These are phyloP conservation scores for Nakazawaea ishiwadae DNA, from an alignment of 805 yeast species.

Conservation along the genomic window DNA sequence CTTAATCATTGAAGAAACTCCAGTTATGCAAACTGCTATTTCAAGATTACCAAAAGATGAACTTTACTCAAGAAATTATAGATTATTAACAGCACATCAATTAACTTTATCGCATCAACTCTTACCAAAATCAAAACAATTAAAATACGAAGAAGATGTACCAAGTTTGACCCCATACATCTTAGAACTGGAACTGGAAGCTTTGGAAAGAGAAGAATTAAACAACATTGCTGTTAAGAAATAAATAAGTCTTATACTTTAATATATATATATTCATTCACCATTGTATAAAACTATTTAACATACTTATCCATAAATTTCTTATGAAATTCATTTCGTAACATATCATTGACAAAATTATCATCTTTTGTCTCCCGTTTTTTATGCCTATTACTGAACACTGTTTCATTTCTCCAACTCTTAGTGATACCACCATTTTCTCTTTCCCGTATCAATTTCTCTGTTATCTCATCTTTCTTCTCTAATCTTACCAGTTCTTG, in stretches of 20 bases:
- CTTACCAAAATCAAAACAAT: conserved; percentile 74
- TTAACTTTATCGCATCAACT: conserved; percentile 77
- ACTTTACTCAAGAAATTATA: conserved; percentile 85
- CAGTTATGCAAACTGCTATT: conserved; percentile 81
- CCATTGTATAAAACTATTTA: conserved; percentile 17
- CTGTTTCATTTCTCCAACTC: conserved; percentile 31
- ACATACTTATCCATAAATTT: conserved; percentile 36
- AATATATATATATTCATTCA: background rate
- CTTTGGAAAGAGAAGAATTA: conserved; percentile 79
- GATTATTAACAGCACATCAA: conserved; percentile 92
- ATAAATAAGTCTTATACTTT: too few relatives aligned
- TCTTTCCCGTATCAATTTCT: conserved; percentile 17
- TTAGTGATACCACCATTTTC: conserved; percentile 15
- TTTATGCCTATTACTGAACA: conserved; percentile 21
- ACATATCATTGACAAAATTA: conserved; percentile 23
- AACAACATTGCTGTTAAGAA: conserved; percentile 70
- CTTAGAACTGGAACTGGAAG: conserved; percentile 92
- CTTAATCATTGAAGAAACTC: conserved; percentile 81
- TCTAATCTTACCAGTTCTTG: conserved; percentile 23
- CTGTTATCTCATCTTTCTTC: conserved; percentile 21
- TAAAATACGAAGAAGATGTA: conserved; percentile 73
- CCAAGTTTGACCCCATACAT: conserved; percentile 85
- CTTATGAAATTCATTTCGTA: conserved; percentile 35
- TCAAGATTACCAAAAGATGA: conserved; percentile 81
- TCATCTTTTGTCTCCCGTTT: conserved; percentile 22